These are phyloP conservation scores for Kazachstania bromeliacearum DNA, from an alignment of 805 yeast species.

Conservation along the genomic window DNA sequence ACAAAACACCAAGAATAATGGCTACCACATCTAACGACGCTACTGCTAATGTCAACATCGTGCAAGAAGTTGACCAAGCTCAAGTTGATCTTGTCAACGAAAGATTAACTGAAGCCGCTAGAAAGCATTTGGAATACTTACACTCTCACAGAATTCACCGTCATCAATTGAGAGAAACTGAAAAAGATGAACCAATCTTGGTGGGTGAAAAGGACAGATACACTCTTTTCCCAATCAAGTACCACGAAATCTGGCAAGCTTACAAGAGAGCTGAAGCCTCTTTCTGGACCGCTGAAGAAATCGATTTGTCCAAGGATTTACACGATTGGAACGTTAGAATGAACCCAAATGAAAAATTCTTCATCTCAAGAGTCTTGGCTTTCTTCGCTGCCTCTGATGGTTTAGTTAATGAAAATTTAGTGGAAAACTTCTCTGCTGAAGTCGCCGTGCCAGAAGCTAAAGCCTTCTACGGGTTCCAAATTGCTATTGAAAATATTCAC, in stretches of 20 bases:
- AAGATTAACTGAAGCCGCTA: slow-evolving; percentile 28
- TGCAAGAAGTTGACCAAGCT: slow-evolving; percentile 13
- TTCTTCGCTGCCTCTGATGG: slow-evolving; percentile 99
- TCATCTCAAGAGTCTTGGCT: slow-evolving; percentile 86
- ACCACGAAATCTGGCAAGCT: slow-evolving; percentile 97
- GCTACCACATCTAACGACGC: slow-evolving; percentile 1
- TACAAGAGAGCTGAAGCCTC: slow-evolving; percentile 99
- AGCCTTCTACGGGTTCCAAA: slow-evolving; percentile 98
- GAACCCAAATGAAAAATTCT: slow-evolving; percentile 86
- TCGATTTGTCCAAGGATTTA: slow-evolving; percentile 84
- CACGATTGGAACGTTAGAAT: slow-evolving; percentile 87
- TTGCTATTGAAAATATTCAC: slow-evolving; percentile 99
- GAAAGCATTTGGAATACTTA: slow-evolving; percentile 47
- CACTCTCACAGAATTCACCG: slow-evolving; percentile 59
- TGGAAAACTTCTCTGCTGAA: slow-evolving; percentile 94
- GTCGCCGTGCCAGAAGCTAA: slow-evolving; percentile 97
- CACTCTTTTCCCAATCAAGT: slow-evolving; percentile 91
- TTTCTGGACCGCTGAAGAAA: slow-evolving; percentile 99
- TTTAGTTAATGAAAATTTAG: slow-evolving; percentile 93
- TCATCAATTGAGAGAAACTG: slow-evolving; percentile 60
- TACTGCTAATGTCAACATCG: slow-evolving; percentile 1
- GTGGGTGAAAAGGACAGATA: slow-evolving; percentile 78
- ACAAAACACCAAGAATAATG: neutral
- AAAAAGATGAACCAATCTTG: slow-evolving; percentile 83
- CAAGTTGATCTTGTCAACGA: slow-evolving; percentile 18